phyloP scores from a whole-genome alignment of 2,329 filamentous ascomycete species.

The Verticillium isaacii region DNA sequence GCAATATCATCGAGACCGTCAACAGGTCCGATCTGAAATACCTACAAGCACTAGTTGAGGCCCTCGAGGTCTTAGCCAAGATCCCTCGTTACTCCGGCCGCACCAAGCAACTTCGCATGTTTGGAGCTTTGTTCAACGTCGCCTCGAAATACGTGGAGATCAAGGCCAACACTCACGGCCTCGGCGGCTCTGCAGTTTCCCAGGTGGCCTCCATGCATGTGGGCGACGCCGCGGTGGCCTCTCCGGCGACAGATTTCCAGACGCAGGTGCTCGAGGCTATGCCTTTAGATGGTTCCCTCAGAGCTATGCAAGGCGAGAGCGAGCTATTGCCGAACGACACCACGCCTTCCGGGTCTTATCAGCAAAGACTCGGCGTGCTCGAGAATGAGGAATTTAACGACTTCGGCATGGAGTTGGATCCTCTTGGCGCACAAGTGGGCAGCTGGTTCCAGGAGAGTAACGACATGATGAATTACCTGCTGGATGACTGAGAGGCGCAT shows the following conservation, averaged over 20 bases:
- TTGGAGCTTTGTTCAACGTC: constrained; percentile 17
- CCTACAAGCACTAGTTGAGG: constrained; percentile 9
- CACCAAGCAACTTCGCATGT: constrained; percentile 14
- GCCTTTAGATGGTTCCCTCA: too few relatives aligned
- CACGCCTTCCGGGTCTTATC: too few relatives aligned
- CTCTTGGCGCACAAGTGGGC: not conserved
- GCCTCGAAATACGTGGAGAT: constrained; percentile 5
- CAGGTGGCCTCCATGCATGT: too few relatives aligned
- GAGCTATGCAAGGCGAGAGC: too few relatives aligned
- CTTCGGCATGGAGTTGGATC: not conserved
- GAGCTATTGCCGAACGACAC: too few relatives aligned
- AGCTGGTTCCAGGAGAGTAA: not conserved
- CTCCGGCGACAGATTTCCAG: too few relatives aligned
- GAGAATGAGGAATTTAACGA: not conserved
- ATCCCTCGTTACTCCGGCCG: not conserved
- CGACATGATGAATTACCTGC: not conserved
- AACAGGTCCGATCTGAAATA: constrained; percentile 32
- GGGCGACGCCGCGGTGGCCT: too few relatives aligned
- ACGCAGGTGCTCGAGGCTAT: too few relatives aligned
- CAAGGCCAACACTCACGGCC: not conserved
- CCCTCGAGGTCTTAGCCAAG: constrained; percentile 4
- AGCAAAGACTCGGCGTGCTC: not conserved
- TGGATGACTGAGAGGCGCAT: too few relatives aligned
- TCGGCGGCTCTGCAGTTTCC: too few relatives aligned
- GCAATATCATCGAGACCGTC: constrained; percentile 27